phyloP scores from a whole-genome alignment of 768 basidiomycete genomes.

The Trichaptum fuscoviolaceum region DNA sequence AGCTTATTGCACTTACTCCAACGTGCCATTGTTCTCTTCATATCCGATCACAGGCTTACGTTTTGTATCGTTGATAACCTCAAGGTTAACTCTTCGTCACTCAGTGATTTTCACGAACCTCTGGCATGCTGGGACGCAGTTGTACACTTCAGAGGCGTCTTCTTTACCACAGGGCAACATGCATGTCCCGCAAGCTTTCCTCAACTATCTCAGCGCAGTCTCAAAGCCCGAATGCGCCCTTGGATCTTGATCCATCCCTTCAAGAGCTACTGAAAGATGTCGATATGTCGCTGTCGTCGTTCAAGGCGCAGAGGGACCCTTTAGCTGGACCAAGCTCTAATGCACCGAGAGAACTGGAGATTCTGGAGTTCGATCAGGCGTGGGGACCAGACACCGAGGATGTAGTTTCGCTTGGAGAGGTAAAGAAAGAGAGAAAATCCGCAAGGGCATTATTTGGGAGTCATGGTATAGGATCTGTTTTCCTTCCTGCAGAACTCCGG shows the following conservation, averaged over 20 bases:
- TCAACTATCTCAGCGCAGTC: constrained; percentile 12
- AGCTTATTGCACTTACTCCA: too few species aligned
- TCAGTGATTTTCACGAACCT: background rate
- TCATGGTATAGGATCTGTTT: constrained; percentile 61
- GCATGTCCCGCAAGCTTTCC: background rate
- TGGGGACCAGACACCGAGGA: constrained; percentile 30
- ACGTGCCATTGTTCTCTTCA: too few species aligned
- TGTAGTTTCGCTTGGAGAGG: constrained; percentile 21
- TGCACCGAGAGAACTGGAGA: constrained; percentile 50
- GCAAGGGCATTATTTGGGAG: constrained; percentile 82
- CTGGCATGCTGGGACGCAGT: background rate
- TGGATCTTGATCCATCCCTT: constrained; percentile 64
- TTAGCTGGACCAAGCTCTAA: constrained; percentile 6
- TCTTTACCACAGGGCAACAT: background rate
- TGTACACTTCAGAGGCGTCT: background rate
- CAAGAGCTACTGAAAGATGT: constrained; percentile 58
- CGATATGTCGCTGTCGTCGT: constrained; percentile 51
- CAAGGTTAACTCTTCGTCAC: too few species aligned
- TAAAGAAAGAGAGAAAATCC: constrained; percentile 52
- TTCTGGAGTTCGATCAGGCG: constrained; percentile 28
- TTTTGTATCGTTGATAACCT: too few species aligned
- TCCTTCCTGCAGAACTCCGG: constrained; percentile 69
- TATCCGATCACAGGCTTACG: too few species aligned
- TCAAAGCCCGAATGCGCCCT: constrained; percentile 50
- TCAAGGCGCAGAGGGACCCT: constrained; percentile 24